These are phyloP conservation scores for Adansonia madagascariensis DNA, from an alignment of 441 rosid genomes.

Conservation along the genomic window DNA sequence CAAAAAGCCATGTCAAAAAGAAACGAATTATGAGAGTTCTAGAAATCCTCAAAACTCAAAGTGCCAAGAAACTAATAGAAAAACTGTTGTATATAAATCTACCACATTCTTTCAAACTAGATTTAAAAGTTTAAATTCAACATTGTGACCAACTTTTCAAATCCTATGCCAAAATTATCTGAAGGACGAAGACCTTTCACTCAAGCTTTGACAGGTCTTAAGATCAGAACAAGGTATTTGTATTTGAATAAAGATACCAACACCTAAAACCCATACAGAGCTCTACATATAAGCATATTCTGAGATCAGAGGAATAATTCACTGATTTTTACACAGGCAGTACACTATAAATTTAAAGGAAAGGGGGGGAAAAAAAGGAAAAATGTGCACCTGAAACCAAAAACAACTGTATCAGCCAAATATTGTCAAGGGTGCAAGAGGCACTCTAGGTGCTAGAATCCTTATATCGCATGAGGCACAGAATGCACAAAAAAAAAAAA, in stretches of 20 bases:
- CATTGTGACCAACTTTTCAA: not conserved
- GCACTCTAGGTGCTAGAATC: too few relatives aligned
- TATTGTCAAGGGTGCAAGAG: not conserved
- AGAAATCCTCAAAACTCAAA: constrained; percentile 2
- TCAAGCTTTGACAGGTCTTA: not conserved
- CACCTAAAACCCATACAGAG: constrained; percentile 3
- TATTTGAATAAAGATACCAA: not conserved
- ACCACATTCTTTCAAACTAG: constrained; percentile 4
- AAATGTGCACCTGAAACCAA: not conserved
- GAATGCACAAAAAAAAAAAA: too few relatives aligned
- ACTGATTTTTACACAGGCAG: not conserved
- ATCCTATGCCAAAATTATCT: not conserved
- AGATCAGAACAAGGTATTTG: not conserved
- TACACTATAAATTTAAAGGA: not conserved
- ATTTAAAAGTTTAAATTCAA: constrained; percentile 10
- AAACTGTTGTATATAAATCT: not conserved
- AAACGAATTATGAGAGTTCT: constrained; percentile 1
- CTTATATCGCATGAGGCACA: too few relatives aligned
- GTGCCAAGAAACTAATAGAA: not conserved
- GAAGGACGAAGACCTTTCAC: not conserved
- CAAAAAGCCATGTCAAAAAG: constrained; percentile 4
- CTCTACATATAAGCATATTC: not conserved
- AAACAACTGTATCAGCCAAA: not conserved
- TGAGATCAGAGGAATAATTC: not conserved
- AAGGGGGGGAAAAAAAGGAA: not conserved